Evolutionary conservation across 2,329 filamentous ascomycete species (phyloP), one percentile per base, ranked within the genome.

Genomic region (Neocatenulostroma microsporum): DNA sequence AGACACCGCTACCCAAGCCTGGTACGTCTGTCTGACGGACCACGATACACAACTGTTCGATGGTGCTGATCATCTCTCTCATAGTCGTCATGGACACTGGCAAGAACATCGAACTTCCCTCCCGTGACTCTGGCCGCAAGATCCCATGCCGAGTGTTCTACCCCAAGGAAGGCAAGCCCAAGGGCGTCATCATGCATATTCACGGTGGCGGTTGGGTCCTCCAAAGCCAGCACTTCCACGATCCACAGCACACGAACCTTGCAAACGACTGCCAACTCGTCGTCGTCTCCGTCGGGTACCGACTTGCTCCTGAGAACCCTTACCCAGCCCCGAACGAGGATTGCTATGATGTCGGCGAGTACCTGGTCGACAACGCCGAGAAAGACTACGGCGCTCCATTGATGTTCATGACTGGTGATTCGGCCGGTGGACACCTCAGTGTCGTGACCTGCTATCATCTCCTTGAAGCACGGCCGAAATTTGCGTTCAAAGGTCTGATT

Each of bases 291-390:
- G 65, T 78, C 5, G 75, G 74, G 1, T 80, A 80, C 51, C 64
- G 76, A 19, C 65, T 76, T 13, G 74, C 74, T 0, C 76, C 76
- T 0, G 74, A 80, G 50, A 41, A 77, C 46, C 72, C 73, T 0
- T 78, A 67, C 50, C 75, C 76, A 0, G 64, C 63, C 0, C 69
- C 63, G 0, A 64, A 67, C 3, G 62, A 78, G 35, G 76, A 79
- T 51, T 75, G 72, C 55, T 67, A 69, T 47, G 74, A 78, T 49
- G 71, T 65, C 3, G 74, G 64, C 0, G 67, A 72, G 40, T 72
- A 70, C 54, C 58, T 78, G 2, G 54, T 72, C 18, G 64, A 72
- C 36, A 61, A 73, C 40, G 63, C 65, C 0, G 52, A 64, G 40
- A 44, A 44, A 6, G 45, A 61, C 4, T 70, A 62, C 45, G 68